phyloP scores from a whole-genome alignment of 106 monocot genomes.

The Allium cepa region DNA sequence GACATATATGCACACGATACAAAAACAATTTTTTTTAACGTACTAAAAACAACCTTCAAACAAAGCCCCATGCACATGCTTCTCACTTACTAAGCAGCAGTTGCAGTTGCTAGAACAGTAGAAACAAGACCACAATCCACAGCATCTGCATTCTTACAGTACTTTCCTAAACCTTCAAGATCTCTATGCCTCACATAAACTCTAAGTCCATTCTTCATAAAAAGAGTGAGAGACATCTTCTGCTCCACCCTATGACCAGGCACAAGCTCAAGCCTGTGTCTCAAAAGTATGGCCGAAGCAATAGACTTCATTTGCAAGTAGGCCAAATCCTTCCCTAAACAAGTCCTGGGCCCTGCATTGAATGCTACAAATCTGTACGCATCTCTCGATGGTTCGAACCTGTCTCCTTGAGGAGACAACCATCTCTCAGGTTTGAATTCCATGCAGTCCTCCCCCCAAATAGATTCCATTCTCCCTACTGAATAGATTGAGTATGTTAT shows the following conservation, averaged over 20 bases:
- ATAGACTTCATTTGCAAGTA: slow-evolving; percentile 95
- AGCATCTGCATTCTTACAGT: not conserved
- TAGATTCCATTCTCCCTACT: slow-evolving; percentile 58
- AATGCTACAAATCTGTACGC: slow-evolving; percentile 74
- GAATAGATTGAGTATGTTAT: slow-evolving; percentile 83
- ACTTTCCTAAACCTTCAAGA: slow-evolving; percentile 3
- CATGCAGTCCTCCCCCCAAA: slow-evolving; percentile 79
- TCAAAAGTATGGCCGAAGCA: slow-evolving; percentile 63
- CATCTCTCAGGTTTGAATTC: slow-evolving; percentile 82
- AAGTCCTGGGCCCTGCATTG: slow-evolving; percentile 83
- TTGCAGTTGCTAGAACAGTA: not conserved
- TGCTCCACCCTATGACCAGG: slow-evolving; percentile 70
- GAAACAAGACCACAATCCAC: not conserved
- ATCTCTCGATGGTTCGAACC: slow-evolving; percentile 51
- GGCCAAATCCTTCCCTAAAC: slow-evolving; percentile 81
- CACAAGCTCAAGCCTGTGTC: slow-evolving; percentile 50
- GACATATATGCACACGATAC: too few relatives aligned
- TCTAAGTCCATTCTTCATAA: slow-evolving; percentile 81
- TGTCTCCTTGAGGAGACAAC: slow-evolving; percentile 28
- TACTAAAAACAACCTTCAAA: too few relatives aligned
- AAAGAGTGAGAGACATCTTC: slow-evolving; percentile 91
- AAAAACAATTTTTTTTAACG: too few relatives aligned
- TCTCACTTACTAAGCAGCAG: not conserved
- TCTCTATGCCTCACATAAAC: slow-evolving; percentile 45
- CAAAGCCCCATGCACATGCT: too few relatives aligned